phyloP scores from a whole-genome alignment of 1,284 basidiomycete genomes.

The Cutaneotrichosporon sp. region DNA sequence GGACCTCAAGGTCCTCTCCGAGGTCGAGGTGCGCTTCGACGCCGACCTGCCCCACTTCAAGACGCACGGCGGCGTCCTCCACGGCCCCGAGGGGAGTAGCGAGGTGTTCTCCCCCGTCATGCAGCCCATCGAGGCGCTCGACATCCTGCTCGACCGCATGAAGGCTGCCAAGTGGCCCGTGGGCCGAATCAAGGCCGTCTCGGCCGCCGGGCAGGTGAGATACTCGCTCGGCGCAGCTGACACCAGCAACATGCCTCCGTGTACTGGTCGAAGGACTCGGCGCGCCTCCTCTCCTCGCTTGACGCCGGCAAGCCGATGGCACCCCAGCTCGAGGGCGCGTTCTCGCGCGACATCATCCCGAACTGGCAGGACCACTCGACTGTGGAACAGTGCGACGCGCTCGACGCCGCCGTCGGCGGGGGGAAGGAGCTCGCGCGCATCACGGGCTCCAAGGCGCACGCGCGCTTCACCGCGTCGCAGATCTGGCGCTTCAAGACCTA shows the following conservation, averaged over 20 bases:
- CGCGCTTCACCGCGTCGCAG: conserved; percentile 84
- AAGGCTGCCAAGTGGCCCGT: conserved; percentile 58
- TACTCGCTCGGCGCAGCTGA: background rate
- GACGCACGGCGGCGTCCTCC: conserved; percentile 71
- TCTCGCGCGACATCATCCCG: conserved; percentile 70
- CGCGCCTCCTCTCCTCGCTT: conserved; percentile 61
- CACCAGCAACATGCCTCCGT: conserved; percentile 86
- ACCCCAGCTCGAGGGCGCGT: conserved; percentile 58
- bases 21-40: conserved; percentile 78
- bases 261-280: conserved; percentile 71
- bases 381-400: conserved; percentile 66
- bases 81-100: conserved; percentile 66
- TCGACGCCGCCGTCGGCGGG: conserved; percentile 68
- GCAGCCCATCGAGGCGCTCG: conserved; percentile 83
- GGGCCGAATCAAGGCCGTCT: conserved; percentile 34
- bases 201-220: conserved; percentile 48
- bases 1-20: conserved; percentile 65
- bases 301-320: conserved; percentile 60
- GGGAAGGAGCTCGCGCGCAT: conserved; percentile 68
- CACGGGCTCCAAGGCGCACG: conserved; percentile 82
- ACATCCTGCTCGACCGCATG: conserved; percentile 72
- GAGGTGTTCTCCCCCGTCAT: conserved; percentile 74
- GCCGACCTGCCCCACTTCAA: conserved; percentile 71
- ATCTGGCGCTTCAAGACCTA: conserved; percentile 70
- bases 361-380: conserved; percentile 95